A percentile compares a stretch with the other conserved stretches of the same genome.
phyloP scores from a whole-genome alignment of 2,329 filamentous ascomycete genomes.

The Atkinsonella texensis region DNA sequence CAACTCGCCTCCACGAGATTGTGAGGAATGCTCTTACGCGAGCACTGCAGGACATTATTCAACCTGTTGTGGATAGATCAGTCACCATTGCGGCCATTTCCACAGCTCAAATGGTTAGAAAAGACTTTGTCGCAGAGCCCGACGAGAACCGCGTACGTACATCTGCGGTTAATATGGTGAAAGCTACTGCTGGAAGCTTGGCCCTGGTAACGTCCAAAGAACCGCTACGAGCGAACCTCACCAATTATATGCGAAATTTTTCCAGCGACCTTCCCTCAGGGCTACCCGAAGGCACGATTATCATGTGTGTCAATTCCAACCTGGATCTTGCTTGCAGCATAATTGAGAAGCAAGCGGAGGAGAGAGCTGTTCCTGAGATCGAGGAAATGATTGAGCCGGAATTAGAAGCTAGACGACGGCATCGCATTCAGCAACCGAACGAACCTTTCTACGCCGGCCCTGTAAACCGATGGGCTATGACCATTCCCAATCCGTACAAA shows the following conservation, averaged over 20 bases:
- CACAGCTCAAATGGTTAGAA: conserved; percentile 87
- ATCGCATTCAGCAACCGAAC: conserved; percentile 62
- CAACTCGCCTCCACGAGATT: conserved; percentile 58
- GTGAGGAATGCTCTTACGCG: conserved; percentile 78
- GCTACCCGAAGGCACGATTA: conserved; percentile 84
- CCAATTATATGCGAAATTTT: conserved; percentile 80
- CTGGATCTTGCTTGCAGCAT: conserved; percentile 85
- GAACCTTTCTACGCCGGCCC: conserved; percentile 74
- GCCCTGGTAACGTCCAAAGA: conserved; percentile 98
- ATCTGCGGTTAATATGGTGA: conserved; percentile 87
- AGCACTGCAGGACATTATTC: conserved; percentile 91
- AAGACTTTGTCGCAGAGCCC: conserved; percentile 89
- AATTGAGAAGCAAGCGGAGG: conserved; percentile 91
- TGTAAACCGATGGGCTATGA: conserved; percentile 83
- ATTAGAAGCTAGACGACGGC: conserved; percentile 63
- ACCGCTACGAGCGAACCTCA: conserved; percentile 89
- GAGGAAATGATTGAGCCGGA: conserved; percentile 83
- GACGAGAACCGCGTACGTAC: conserved; percentile 79
- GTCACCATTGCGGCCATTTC: conserved; percentile 97
- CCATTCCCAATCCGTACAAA: conserved; percentile 88
- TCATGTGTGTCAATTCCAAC: conserved; percentile 99
- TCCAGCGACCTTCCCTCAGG: conserved; percentile 61
- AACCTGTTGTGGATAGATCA: conserved; percentile 91
- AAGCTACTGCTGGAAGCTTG: conserved; percentile 83
- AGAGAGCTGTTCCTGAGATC: conserved; percentile 86